Evolutionary conservation across 169 alveolate genomes (phyloP), one percentile per base, ranked within the genome.

Genomic region (Plasmodium gonderi): DNA sequence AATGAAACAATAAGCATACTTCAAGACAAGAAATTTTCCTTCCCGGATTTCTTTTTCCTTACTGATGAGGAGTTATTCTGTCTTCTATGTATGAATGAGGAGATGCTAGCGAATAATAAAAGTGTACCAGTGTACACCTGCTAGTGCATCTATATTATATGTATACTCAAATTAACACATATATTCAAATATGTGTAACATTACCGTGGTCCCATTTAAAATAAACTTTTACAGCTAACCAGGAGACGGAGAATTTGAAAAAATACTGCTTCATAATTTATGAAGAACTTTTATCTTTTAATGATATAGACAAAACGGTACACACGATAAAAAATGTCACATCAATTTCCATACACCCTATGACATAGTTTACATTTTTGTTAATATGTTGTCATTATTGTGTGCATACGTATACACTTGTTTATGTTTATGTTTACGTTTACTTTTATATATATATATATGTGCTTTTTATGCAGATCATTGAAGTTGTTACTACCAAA

Each of bases 291-390:
- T 40, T 51, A 45, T 42, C 93, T 17, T 87, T 87, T 64, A 87
- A 87, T 23, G 93, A 87, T 45, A 29, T 87, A 20, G 93, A 87
- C 51, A 87, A 87, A 87, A 87, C 89, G 12, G 93, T 87, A 74
- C 23, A 40, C 47, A 26, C 29, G 72, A 3, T 29, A 68, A 47
- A 29, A 51, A 11, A 2, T 68, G 12, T 29, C 31, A 23, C 29
- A 12, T 20, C 33, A 31, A 5, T 26, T 68, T n/a, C 49, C 67
- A 38, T 36, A 3, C 40, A n/a, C n/a, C n/a, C n/a, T n/a, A n/a
- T n/a, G n/a, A n/a, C n/a, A n/a, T n/a, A n/a, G n/a, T 60, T n/a
- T 60, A 33, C 33, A 33, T 33, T 60, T 6, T 60, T 0, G 72
- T 7, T 23, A 60, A 60, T 60, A n/a, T 60, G 40, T 23, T 5